Evolutionary conservation across 164 flowering plant species (phyloP), one percentile per base, ranked within the genome.

Genomic region (Vitis cinerea): DNA sequence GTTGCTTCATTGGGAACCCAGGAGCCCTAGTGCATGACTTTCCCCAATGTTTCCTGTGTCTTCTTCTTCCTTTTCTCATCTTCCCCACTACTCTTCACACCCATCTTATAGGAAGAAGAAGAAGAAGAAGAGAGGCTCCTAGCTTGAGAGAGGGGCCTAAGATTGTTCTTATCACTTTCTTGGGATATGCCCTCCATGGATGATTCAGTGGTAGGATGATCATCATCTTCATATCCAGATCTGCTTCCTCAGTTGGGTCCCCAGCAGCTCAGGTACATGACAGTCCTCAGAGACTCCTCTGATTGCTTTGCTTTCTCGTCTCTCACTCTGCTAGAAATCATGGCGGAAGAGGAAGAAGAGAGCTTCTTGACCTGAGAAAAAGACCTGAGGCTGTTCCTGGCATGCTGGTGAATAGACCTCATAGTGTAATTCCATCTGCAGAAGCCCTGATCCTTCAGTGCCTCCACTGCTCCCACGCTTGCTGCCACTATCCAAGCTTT

Each of bases 201-300:
- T 4, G 44, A 4, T 31, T 31, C 44, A 31, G 5, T 4, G 0
- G 44, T 31, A 4, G 44, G 44, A 4, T 31, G 44, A 31, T 31
- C 44, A 31, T 31, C 44, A 31, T 31, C 44, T 31, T 31, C 44
- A 6, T 31, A 31, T 31, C 44, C 27, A 23, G 27, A 23, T 23
- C 23, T 4, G 5, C 44, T 31, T 15, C 4, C 44, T 75, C 29
- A 83, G 54, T 83, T 79, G 30, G 87, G 85, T 56, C 86, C 87
- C 87, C 87, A 83, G 44, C 84, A 84, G 72, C 86, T 85, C 80
- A 83, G 75, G 65, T 73, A 84, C 87, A 82, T 82, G 56, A 82
- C 85, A 63, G 47, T 84, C 61, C 83, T 74, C 58, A 82, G 52
- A 9, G 83, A 79, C 23, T 79, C 81, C 53, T 82, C 89, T 1